Evolutionary conservation across 2,329 filamentous ascomycete species (phyloP), one percentile per base, ranked within the genome.

Genomic region (Diaporthe citrichinensis): DNA sequence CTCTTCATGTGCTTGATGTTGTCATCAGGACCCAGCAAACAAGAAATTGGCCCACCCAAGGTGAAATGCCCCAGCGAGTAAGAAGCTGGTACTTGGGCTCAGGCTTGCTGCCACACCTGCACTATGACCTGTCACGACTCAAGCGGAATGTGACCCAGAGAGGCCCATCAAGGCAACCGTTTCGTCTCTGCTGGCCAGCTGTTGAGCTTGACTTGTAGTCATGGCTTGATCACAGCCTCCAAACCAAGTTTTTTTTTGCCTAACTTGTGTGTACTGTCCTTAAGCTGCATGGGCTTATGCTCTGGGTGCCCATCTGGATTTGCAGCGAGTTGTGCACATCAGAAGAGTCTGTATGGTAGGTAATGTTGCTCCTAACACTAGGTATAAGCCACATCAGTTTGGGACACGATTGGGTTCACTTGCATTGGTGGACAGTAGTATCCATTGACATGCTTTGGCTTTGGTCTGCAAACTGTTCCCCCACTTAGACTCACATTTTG

Each of bases 91-190:
- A 25, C 41, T 65, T n/a, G 61, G 25, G 41, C 61, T n/a, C 61
- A 34, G 28, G 28, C 61, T 65, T 36, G 44, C 62, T 51, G 23
- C 44, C 62, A 25, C 20, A 34, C n/a, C 36, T 51, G 62, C 62
- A 36, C 44, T 28, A 36, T 51, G 44, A 67, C 44, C 44, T 67
- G 62, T n/a, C 62, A 67, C 62, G 62, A 67, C 62, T 67, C 62
- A 36, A 36, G 62, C 17, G 25, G 28, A 36, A 67, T 31, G 5
- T 10, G 20, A 67, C 28, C 44, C 23, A n/a, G 17, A 9, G 7
- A 51, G 23, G 9, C n/a, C 25, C 62, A 67, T 15, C 44, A 23
- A 61, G 9, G 8, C 39, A 12, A 28, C 59, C 14, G 1, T 20
- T 14, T 7, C 7, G 3, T 34, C 4, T 15, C 44, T 34, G 3